A percentile compares a stretch with the other conserved stretches of the same genome.
Evolutionary conservation across 371 early-diverging fungal genomes (phyloP).

Genomic region (Dichotomocladium elegans): DNA sequence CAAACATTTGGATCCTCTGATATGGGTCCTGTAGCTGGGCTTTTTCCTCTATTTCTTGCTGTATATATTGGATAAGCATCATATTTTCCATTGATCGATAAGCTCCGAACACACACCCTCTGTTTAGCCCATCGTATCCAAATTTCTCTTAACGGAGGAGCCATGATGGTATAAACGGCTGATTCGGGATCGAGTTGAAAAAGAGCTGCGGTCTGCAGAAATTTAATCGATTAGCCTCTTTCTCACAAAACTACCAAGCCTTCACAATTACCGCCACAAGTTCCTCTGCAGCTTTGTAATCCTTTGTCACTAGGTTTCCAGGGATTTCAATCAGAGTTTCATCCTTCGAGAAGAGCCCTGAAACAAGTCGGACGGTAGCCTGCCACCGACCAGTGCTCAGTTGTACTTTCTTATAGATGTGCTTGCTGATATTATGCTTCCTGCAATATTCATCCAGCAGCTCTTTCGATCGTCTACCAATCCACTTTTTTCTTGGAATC

Average conservation of each 20-base stretch:
- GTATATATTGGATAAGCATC: not conserved
- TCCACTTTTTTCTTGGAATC: conserved; percentile 35
- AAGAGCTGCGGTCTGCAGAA: conserved; percentile 40
- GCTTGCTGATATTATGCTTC: conserved; percentile 16
- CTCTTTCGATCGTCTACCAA: conserved; percentile 45
- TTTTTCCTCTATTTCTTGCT: conserved; percentile 23
- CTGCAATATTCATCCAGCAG: conserved; percentile 26
- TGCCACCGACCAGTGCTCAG: conserved; percentile 19
- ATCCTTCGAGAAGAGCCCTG: not conserved
- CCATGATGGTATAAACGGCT: conserved; percentile 57
- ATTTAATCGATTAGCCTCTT: not conserved
- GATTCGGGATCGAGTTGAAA: conserved; percentile 43
- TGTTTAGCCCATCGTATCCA: conserved; percentile 58
- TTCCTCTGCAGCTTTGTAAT: conserved; percentile 50
- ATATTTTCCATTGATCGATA: not conserved
- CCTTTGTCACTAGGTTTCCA: not conserved
- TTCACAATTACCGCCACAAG: conserved; percentile 44
- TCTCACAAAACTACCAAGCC: not conserved
- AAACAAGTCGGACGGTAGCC: conserved; percentile 12
- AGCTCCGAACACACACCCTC: conserved; percentile 25
- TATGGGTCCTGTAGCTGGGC: conserved; percentile 19
- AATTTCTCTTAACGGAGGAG: conserved; percentile 59
- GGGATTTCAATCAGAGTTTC: conserved; percentile 13
- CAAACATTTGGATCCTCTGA: conserved; percentile 23
- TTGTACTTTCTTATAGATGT: conserved; percentile 5